Evolutionary conservation across 2,329 filamentous ascomycete species (phyloP), one percentile per base, ranked within the genome.

Genomic region (Verticillium zaregamsianum): DNA sequence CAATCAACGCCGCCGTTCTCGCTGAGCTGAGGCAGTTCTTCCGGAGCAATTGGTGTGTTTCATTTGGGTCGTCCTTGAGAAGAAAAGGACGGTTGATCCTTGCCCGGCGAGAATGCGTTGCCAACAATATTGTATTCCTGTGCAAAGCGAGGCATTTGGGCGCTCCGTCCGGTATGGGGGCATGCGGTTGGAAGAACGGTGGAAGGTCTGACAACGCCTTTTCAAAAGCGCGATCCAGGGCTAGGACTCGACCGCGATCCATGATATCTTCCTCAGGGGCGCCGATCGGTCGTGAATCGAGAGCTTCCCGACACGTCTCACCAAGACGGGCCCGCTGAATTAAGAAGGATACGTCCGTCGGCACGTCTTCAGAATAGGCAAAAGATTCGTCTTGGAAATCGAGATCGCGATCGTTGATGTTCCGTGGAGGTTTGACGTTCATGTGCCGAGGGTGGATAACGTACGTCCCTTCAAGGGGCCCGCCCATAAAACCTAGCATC

Each of bases 381-480:
- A 75, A 33, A 2, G 68, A 62, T 8, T 73, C 69, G 15, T 67
- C 61, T 2, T 67, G 68, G 3, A 72, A 68, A 8, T 71, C 63
- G 14, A 77, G 68, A 35, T 77, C 76, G 49, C 71, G 69, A 40
- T 79, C 76, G 40, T 78, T 70, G 8, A 75, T 69, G 58, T 79
- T 77, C 1, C 73, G 70, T 4, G 77, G 77, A 54, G 72, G 73
- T 3, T 70, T 71, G 3, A 80, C 72, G 14, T 68, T 68, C 71
- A 79, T 78, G 23, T 79, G 76, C 6, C 65, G 68, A 11, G 74
- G 72, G n/a, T 77, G 71, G 6, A 79, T 66, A 0, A 68, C 67
- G 32, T 76, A 78, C 7, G 73, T 73, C 2, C 72, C 68, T 56
- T 77, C 74, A 1, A 74, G 68, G 0, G 72, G 72, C 11, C 71